phyloP scores from a whole-genome alignment of 108 stramenopile species.

The Aurantiochytrium sp. region DNA sequence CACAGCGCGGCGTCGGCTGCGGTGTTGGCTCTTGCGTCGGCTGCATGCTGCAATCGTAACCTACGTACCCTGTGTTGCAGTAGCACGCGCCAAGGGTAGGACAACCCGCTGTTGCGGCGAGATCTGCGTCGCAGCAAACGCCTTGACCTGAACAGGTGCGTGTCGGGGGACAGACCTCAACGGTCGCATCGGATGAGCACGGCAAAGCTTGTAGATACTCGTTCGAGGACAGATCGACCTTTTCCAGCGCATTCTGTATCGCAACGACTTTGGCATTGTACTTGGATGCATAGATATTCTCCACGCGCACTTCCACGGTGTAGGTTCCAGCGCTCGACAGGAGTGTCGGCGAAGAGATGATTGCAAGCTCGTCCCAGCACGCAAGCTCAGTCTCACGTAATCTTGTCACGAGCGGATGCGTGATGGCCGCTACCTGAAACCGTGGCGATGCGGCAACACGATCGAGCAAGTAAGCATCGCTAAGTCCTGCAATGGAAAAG shows the following conservation, averaged over 20 bases:
- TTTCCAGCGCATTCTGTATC: background rate
- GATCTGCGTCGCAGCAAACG: background rate
- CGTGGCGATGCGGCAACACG: background rate
- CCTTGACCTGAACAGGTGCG: background rate
- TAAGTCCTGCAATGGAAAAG: background rate
- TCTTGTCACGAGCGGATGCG: background rate
- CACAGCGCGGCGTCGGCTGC: background rate
- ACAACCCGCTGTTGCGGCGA: background rate
- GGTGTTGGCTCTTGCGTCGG: background rate
- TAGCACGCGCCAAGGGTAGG: background rate
- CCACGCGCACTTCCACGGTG: background rate
- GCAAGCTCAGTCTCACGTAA: background rate
- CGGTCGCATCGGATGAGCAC: background rate
- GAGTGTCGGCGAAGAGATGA: background rate
- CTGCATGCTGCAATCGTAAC: conserved; percentile 14
- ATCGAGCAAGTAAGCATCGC: background rate
- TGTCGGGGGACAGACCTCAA: background rate
- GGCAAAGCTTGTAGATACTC: background rate
- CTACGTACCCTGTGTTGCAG: background rate
- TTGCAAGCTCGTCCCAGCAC: background rate
- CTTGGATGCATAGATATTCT: background rate
- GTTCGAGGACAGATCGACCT: background rate
- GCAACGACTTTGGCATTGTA: background rate
- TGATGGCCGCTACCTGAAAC: background rate
- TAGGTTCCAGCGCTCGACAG: background rate